These are phyloP conservation scores for Gryganskiella cystojenkinii DNA, from an alignment of 192 early-diverging fungal species.

Conservation along the genomic window DNA sequence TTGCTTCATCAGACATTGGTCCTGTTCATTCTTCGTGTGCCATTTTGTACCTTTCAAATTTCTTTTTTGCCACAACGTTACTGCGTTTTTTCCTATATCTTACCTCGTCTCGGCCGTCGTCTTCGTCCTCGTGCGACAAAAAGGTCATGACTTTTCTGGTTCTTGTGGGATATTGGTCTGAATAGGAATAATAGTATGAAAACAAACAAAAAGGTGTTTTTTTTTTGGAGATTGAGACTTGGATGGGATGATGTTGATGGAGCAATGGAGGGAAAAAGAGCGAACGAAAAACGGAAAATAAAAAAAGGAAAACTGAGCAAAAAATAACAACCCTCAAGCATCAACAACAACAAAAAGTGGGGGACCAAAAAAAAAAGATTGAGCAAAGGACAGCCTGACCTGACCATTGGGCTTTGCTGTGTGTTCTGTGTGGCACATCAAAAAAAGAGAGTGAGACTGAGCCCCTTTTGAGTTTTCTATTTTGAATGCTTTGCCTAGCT, in stretches of 20 bases:
- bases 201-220: background rate
- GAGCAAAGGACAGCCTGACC: too few species aligned
- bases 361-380: too few species aligned
- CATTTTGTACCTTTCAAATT: background rate
- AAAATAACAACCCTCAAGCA: too few species aligned
- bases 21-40: too few species aligned
- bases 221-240: background rate
- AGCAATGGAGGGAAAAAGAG: background rate
- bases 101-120: conserved; percentile 28
- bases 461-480: too few species aligned
- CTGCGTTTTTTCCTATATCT: background rate
- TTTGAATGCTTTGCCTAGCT: too few species aligned
- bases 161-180: background rate
- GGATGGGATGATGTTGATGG: conserved; percentile 5
- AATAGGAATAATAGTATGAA: conserved; percentile 10
- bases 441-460: too few species aligned
- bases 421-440: too few species aligned
- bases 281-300: background rate
- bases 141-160: conserved; percentile 16
- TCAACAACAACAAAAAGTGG: too few species aligned
- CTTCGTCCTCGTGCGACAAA: conserved; percentile 23
- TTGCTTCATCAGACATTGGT: background rate
- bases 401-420: too few species aligned
- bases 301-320: too few species aligned
- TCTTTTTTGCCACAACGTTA: too few species aligned